Conservation (phyloP, 2,329 filamentous ascomycete species). For the Juglanconis sp. region DNA sequence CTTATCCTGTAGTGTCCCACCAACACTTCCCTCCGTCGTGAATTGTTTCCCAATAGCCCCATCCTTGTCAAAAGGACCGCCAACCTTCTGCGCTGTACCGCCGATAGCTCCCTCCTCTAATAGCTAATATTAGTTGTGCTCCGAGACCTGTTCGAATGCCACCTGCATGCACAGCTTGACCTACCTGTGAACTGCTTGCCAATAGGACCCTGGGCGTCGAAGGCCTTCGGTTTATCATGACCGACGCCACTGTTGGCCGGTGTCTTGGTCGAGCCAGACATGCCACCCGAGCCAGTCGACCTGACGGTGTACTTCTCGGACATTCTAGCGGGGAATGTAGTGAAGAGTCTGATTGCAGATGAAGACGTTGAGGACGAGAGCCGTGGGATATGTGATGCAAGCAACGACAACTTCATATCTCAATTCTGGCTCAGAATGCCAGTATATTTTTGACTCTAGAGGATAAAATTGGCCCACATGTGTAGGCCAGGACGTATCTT, state of each 20-base stretch:
- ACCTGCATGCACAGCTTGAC: not conserved
- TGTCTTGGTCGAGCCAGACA: conserved; percentile 18
- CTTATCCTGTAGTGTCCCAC: conserved; percentile 47
- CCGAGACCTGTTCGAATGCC: not conserved
- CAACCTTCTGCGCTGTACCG: conserved; percentile 46
- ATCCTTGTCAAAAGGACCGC: conserved; percentile 48
- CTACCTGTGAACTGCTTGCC: conserved; percentile 55
- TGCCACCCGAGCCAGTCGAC: conserved; percentile 13
- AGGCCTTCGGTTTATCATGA: conserved; percentile 33
- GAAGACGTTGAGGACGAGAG: too few species aligned
- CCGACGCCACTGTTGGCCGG: conserved; percentile 25
- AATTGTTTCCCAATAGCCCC: conserved; percentile 55
- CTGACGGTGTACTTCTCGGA: conserved; percentile 18
- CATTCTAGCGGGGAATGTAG: conserved; percentile 1
- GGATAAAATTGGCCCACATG: not conserved
- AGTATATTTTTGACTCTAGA: not conserved
- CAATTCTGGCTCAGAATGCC: not conserved
- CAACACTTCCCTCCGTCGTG: conserved; percentile 49
- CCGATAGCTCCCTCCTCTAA: conserved; percentile 47
- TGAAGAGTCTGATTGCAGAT: not conserved
- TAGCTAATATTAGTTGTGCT: not conserved
- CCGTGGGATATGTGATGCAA: not conserved
- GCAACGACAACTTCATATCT: not conserved
- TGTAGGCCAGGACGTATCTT: too few species aligned
- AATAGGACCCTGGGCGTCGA: conserved; percentile 49